phyloP scores from a whole-genome alignment of 306 rosid species.

The Vicia sativa region DNA sequence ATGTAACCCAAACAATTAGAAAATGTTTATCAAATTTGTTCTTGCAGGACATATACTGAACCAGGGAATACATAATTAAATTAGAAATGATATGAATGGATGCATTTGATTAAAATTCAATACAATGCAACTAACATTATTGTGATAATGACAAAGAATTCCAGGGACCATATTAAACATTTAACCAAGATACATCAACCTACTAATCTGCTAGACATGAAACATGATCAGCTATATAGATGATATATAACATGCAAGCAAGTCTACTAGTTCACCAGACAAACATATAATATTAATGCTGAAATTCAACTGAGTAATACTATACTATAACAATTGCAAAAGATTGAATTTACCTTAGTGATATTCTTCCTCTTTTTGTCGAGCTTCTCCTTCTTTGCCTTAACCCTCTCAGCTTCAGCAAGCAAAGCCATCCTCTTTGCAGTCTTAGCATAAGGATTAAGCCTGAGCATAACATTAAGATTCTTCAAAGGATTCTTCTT shows the following conservation, averaged over 20 bases:
- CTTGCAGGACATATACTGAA: neutral
- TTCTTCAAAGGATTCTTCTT: slow-evolving; percentile 91
- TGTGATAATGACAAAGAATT: neutral
- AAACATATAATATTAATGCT: neutral
- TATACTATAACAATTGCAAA: neutral
- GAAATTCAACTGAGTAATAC: neutral
- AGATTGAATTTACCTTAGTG: slow-evolving; percentile 55
- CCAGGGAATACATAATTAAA: neutral
- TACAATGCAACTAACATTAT: neutral
- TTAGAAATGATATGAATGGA: neutral
- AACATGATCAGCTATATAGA: neutral
- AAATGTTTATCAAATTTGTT: neutral
- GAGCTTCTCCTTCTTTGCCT: slow-evolving; percentile 85
- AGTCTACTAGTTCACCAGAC: neutral
- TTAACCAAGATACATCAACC: neutral
- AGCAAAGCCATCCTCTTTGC: slow-evolving; percentile 75
- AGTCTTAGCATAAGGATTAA: slow-evolving; percentile 84
- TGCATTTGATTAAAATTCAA: neutral
- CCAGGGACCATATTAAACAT: neutral
- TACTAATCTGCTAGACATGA: neutral
- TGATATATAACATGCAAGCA: neutral
- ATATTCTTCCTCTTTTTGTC: slow-evolving; percentile 69
- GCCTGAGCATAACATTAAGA: slow-evolving; percentile 63
- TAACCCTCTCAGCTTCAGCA: slow-evolving; percentile 76
- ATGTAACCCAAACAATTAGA: neutral